A percentile compares a stretch with the other conserved stretches of the same genome.
These are phyloP conservation scores for Fusarium palustre DNA, from an alignment of 2,329 filamentous ascomycete genomes.

Conservation along the genomic window DNA sequence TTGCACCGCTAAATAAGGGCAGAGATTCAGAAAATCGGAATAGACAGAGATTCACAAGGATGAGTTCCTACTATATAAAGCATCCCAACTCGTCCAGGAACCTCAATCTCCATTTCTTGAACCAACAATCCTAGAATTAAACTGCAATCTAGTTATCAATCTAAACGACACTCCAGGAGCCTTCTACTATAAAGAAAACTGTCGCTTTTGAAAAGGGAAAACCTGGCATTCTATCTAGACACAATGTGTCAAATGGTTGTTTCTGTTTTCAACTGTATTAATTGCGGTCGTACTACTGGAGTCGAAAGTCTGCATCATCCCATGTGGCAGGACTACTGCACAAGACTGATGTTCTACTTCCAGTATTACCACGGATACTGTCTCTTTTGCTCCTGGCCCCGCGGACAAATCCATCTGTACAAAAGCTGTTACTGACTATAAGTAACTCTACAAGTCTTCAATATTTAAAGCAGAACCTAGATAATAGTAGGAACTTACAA, in stretches of 20 bases:
- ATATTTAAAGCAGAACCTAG: background rate
- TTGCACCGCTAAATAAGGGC: background rate
- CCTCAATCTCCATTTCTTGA: background rate
- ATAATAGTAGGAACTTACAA: background rate
- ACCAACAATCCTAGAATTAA: background rate
- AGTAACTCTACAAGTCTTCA: background rate
- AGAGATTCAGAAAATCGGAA: background rate
- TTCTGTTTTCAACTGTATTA: background rate
- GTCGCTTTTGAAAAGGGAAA: too few relatives aligned
- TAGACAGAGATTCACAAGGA: background rate
- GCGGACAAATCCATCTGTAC: background rate
- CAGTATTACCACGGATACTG: background rate
- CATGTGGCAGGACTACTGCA: background rate
- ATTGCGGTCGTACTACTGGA: background rate
- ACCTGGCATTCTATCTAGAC: too few relatives aligned
- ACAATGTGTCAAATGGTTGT: background rate
- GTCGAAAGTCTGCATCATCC: background rate
- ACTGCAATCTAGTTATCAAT: background rate
- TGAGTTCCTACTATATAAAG: background rate
- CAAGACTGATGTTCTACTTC: background rate
- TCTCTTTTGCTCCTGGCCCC: background rate
- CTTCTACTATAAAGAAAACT: too few relatives aligned
- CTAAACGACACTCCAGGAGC: background rate
- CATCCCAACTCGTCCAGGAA: background rate
- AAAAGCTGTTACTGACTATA: background rate